Evolutionary conservation across 305 asterid species (phyloP).

Genomic region (Caryopteris hybrid): DNA sequence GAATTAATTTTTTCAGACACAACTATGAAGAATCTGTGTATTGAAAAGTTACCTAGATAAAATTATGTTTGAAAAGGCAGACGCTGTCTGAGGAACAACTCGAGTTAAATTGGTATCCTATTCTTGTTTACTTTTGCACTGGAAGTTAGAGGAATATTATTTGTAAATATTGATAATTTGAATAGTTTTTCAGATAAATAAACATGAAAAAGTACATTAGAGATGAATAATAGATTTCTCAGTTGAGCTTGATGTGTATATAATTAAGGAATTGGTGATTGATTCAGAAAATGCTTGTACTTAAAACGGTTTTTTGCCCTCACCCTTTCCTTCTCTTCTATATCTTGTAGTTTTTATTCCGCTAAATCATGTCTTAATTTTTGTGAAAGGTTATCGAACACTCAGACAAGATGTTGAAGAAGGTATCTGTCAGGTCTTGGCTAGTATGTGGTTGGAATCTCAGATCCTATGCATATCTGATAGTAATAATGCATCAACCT

Average conservation of each 20-base stretch:
- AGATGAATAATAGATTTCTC: background rate
- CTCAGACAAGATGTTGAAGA: slow-evolving; percentile 83
- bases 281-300: background rate
- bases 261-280: background rate
- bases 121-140: background rate
- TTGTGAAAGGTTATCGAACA: slow-evolving; percentile 53
- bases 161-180: background rate
- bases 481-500: slow-evolving; percentile 41
- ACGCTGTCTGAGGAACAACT: background rate
- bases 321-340: background rate
- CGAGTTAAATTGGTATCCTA: background rate
- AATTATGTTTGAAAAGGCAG: too few relatives aligned
- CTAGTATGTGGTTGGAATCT: slow-evolving; percentile 77
- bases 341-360: background rate
- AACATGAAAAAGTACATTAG: background rate
- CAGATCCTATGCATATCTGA: slow-evolving; percentile 42
- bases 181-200: background rate
- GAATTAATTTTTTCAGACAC: background rate
- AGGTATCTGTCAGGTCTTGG: slow-evolving; percentile 82
- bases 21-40: too few relatives aligned
- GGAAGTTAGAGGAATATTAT: background rate
- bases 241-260: background rate
- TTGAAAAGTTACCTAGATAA: too few relatives aligned
- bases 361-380: background rate
- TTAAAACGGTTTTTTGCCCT: background rate